Base-by-base conservation (phyloP, 352 stramenopile genomes). In the Saprolegnia parasitica region DNA sequence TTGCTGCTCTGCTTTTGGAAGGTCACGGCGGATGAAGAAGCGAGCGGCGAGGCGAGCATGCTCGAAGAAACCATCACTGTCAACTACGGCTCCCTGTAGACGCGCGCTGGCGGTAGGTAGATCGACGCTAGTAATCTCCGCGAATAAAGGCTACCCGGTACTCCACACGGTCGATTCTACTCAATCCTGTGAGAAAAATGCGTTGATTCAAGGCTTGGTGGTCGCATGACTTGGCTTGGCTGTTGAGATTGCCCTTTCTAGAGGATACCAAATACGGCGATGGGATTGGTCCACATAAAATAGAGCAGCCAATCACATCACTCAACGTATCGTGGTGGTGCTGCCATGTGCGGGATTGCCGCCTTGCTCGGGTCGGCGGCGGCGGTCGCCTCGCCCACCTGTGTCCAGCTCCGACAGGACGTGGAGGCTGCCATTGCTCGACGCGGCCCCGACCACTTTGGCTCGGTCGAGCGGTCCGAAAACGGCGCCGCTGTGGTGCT, bases 401-500 rank as follows among this genome's bases (percentile, higher is more conserved):
- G 61, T 61, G 55, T 18, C 1, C 18, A 21, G 8, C 70, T 80
- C 21, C 45, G 40, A 37, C 18, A 67, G 6, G 63, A 73, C 3
- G 55, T 78, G 29, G 35, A 60, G n/a, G 40, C 24, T 6, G 68
- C 70, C 6, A 58, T 82, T 5, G 32, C n/a, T 5, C 67, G 72
- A 11, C 74, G 77, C n/a, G 77, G 77, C 10, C 77, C 77, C 3
- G 71, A 82, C 68, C 70, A 78, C 23, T 60, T 74, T 45, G 65
- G 45, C 9, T 29, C 16, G n/a, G 21, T 73, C 32, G 56, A 74
- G 32, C 50, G 21, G 5, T 50, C 37, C 5, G 21, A 5, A 39
- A 26, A 4, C 39, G 4, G 79, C 75, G 73, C 24, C 23, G 20
- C 6, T 4, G 52, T 96, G 56, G 75, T 77, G 61, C 73, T 98